Base-by-base conservation (phyloP, 2,329 filamentous ascomycete species). In the Phoma sp. region DNA sequence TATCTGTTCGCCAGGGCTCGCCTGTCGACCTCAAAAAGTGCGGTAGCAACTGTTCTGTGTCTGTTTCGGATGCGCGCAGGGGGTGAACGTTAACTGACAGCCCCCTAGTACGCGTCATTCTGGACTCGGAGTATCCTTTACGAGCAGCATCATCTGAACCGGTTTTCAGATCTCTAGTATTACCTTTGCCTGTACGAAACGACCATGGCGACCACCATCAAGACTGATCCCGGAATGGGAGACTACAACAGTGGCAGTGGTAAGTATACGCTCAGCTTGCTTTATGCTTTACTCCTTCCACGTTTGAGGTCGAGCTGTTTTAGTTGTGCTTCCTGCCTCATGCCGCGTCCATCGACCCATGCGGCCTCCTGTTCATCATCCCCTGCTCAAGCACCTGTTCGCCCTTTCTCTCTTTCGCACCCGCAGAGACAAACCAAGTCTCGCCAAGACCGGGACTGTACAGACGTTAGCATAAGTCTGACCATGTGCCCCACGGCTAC, bases 161-260 rank as follows among this genome's bases (percentile, higher is more conserved):
- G 3, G 12, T 12, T n/a, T 17, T 32, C 18, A 25, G 46, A 25
- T 25, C 30, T 11, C 17, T 45, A 14, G 5, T 7, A 12, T 5
- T 5, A 21, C 25, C 36, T 23, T 40, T 50, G 65, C 61, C 61
- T 69, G 64, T 60, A 66, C 73, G 72, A 67, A 47, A 59, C 55
- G 40, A 70, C 61, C 60, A 74, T 74, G 72, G 68, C 69, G 28
- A 54, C 51, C 40, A 58, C 63, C 60, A 69, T 73, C 52, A 72
- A 73, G 52, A 62, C 67, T 49, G 68, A 74, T 45, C 64, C 69
- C 49, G 68, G 66, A 18, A 62, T 61, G 37, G 66, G 65, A 55
- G 69, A 72, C 50, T 67, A 67, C 59, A 60, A 69, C 57, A 67
- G 71, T 56, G 66, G 71, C 56, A 72, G 68, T 66, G 66, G 72